These are phyloP conservation scores for Xylaria castorea DNA, from an alignment of 495 filamentous ascomycete genomes.

Conservation along the genomic window DNA sequence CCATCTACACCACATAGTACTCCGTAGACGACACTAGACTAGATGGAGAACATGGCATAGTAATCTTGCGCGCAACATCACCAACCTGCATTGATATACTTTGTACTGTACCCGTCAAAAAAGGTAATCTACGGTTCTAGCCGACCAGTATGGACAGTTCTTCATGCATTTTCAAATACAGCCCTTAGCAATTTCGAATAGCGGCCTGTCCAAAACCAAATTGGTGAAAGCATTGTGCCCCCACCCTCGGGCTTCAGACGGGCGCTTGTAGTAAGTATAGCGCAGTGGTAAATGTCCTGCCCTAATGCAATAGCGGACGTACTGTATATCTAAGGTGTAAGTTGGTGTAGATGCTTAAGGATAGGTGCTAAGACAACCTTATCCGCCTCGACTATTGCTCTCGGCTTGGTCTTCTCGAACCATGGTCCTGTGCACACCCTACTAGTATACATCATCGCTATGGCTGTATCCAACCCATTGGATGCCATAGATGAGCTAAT, in stretches of 20 bases:
- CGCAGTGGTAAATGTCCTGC: background rate
- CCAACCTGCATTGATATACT: conserved; percentile 11
- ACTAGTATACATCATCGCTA: background rate
- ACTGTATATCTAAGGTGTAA: background rate
- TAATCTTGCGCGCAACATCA: background rate
- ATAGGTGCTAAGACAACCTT: conserved; percentile 8
- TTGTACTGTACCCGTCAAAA: background rate
- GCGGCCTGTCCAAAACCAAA: background rate
- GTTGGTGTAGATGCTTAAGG: background rate
- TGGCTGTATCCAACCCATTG: conserved; percentile 10
- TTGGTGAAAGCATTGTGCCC: background rate
- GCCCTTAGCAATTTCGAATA: background rate
- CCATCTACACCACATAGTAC: background rate
- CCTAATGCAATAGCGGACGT: background rate
- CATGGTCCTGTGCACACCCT: conserved; percentile 23
- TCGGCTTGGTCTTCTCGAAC: background rate
- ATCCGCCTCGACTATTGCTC: conserved; percentile 5
- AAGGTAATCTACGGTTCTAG: conserved; percentile 7
- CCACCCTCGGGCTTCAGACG: background rate
- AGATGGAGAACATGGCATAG: background rate
- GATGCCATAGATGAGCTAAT: conserved; percentile 28
- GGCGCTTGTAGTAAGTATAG: conserved; percentile 12
- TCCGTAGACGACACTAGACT: background rate
- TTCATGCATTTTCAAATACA: conserved; percentile 10
- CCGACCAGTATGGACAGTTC: background rate